These are phyloP conservation scores for Trichoderma sp. DNA, from an alignment of 2,329 filamentous ascomycete genomes.

Conservation along the genomic window DNA sequence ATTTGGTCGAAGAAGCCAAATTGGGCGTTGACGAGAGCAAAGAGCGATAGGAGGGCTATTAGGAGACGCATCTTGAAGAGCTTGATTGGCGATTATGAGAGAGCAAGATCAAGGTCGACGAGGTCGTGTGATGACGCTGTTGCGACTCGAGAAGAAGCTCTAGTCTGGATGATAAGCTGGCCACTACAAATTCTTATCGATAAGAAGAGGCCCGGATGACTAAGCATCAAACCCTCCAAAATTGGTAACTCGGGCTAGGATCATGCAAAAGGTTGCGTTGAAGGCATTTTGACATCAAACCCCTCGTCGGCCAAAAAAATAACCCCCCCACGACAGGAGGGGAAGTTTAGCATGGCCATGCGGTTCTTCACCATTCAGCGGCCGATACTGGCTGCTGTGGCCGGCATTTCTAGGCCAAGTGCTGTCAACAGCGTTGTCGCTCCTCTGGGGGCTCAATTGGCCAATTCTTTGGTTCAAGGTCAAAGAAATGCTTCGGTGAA, in stretches of 20 bases:
- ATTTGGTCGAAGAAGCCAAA: slow-evolving; percentile 98
- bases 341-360: slow-evolving; percentile 35
- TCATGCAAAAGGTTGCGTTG: not conserved
- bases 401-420: slow-evolving; percentile 30
- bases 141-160: not conserved
- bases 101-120: not conserved
- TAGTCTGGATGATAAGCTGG: slow-evolving; percentile 22
- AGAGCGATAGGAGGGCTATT: slow-evolving; percentile 54
- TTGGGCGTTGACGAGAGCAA: slow-evolving; percentile 67
- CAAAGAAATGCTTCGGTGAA: slow-evolving; percentile 58
- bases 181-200: slow-evolving; percentile 24
- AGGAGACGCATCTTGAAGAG: slow-evolving; percentile 32
- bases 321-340: not conserved
- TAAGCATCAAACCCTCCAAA: slow-evolving; percentile 19
- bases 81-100: not conserved
- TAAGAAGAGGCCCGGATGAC: slow-evolving; percentile 16
- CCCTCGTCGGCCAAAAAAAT: slow-evolving; percentile 1
- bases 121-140: slow-evolving; percentile 1
- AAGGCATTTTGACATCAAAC: slow-evolving; percentile 15
- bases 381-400: slow-evolving; percentile 40
- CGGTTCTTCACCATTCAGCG: slow-evolving; percentile 46
- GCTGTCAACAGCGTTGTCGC: slow-evolving; percentile 22
- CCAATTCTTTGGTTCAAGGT: slow-evolving; percentile 46
- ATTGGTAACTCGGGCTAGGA: slow-evolving; percentile 1
- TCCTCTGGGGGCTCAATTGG: slow-evolving; percentile 31